Evolutionary conservation across 257 asterid species (phyloP), one percentile per base, ranked within the genome.

Genomic region (Capsicum pubescens): DNA sequence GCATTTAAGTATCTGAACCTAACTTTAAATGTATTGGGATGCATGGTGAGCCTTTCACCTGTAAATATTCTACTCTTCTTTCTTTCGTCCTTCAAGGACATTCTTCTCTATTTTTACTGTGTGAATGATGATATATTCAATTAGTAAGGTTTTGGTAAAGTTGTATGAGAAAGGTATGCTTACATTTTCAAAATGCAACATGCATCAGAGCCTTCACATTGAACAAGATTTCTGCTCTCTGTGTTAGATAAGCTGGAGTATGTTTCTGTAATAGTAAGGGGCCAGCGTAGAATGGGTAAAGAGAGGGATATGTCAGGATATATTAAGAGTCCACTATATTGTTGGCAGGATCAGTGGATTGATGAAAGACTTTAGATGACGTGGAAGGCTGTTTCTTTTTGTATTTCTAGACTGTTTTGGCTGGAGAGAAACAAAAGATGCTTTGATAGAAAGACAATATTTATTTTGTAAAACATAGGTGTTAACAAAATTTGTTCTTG

Each of bases 171-270:
- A 76, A 76, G 61, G 58, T 52, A 76, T 52, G 61, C 48, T 76
- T 76, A 70, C 79, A 26, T 52, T 3, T 76, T 46, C 8, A 8
- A 50, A 76, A 76, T 13, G 48, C 81, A 76, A 76, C 61, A 52
- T 50, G 61, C 81, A 2, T 14, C 44, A 76, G 58, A 21, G 14
- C 14, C 81, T 52, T 76, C 48, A 72, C 59, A 48, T 72, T 72
- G 80, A 72, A 72, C 6, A 46, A 72, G 59, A 39, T 6, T 72
- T 72, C 59, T 72, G 55, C 10, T 72, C 42, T 76, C 50, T 26
- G 61, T 50, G 46, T 46, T 52, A 50, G 81, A 76, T 50, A 76
- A 76, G 63, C 61, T 8, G 46, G 81, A 76, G 61, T 76, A 76
- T 76, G 81, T 52, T 64, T 52, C 46, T 56, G 81, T 52, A 76